Evolutionary conservation across 495 filamentous ascomycete species (phyloP), one percentile per base, ranked within the genome.

Genomic region (Opeltia flavorubescens): DNA sequence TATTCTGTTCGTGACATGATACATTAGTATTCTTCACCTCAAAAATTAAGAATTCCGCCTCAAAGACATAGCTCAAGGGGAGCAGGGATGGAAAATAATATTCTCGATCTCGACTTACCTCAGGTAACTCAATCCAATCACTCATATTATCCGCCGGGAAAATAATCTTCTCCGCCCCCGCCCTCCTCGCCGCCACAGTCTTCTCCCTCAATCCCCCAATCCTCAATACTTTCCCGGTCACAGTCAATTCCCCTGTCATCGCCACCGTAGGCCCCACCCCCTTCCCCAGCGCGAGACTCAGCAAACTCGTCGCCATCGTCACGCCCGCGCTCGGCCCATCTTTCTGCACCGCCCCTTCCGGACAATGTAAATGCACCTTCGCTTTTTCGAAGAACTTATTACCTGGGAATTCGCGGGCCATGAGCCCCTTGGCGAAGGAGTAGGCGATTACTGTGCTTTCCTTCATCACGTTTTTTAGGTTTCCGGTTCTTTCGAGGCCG

Each of bases 311-410:
- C 34, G 93, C 86, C 91, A 99, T 96, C 20, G 93, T 95, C 54
- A 96, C 83, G 58, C 93, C 93, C 34, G 93, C 93, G 51, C 83
- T 89, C 11, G 93, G 93, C 15, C 81, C 44, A 64, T 96, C 93
- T 64, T 99, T 99, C 49, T 79, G 87, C 50, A 95, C 86, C 28
- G 93, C 93, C 2, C 93, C 93, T 65, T 99, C 93, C 1, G 93
- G 93, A 52, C 94, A 94, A 68, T 99, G 93, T 51, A 99, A 68
- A 66, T 99, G 93, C 36, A 99, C 71, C 66, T 81, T 83, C 28
- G 93, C 93, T 68, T 94, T 89, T 59, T 96, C 89, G 55, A 96
- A 94, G 72, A 95, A 99, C 51, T 74, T 71, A 60, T 99, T 99
- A 42, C 86, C 77, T 3, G 88, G 76, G 67, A 88, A 96, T 23